Conservation (phyloP, 2,329 filamentous ascomycete genomes). For the Fonsecaea monophora region DNA sequence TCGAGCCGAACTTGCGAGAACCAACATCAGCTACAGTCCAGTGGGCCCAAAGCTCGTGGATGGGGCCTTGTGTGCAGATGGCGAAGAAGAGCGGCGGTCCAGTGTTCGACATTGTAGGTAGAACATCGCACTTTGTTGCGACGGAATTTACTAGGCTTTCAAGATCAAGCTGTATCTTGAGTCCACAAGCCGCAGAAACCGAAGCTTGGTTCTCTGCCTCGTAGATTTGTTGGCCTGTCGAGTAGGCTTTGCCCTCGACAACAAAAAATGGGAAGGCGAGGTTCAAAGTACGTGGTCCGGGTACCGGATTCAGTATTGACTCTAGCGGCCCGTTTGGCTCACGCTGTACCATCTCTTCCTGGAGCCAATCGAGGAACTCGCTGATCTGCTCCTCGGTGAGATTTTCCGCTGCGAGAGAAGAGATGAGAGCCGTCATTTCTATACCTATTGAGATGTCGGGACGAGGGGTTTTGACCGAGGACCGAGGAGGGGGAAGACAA, state of each 20-base stretch:
- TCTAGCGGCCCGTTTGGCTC: slow-evolving; percentile 1
- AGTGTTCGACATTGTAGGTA: background rate
- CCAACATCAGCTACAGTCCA: slow-evolving; percentile 5
- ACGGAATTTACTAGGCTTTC: background rate
- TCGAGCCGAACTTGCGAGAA: slow-evolving; percentile 10
- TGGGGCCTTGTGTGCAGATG: slow-evolving; percentile 38
- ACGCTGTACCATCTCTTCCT: background rate
- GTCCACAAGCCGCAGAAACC: slow-evolving; percentile 28
- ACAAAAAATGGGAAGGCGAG: slow-evolving; percentile 33
- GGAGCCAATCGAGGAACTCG: background rate
- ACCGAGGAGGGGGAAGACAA: too few relatives aligned
- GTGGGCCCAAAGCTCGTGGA: slow-evolving; percentile 39
- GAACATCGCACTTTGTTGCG: background rate
- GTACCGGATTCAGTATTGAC: background rate
- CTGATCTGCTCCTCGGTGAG: too few relatives aligned
- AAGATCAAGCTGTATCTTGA: slow-evolving; percentile 20
- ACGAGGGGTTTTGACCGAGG: too few relatives aligned
- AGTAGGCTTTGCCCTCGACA: slow-evolving; percentile 37
- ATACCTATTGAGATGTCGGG: too few relatives aligned
- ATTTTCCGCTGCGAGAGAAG: too few relatives aligned
- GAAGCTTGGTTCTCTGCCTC: slow-evolving; percentile 38
- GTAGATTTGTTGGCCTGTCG: slow-evolving; percentile 33
- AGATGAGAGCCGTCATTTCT: too few relatives aligned
- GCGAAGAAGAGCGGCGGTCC: slow-evolving; percentile 37
- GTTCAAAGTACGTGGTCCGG: background rate